Evolutionary conservation across 2,329 filamentous ascomycete species (phyloP).

Genomic region (Volutella citrinella): DNA sequence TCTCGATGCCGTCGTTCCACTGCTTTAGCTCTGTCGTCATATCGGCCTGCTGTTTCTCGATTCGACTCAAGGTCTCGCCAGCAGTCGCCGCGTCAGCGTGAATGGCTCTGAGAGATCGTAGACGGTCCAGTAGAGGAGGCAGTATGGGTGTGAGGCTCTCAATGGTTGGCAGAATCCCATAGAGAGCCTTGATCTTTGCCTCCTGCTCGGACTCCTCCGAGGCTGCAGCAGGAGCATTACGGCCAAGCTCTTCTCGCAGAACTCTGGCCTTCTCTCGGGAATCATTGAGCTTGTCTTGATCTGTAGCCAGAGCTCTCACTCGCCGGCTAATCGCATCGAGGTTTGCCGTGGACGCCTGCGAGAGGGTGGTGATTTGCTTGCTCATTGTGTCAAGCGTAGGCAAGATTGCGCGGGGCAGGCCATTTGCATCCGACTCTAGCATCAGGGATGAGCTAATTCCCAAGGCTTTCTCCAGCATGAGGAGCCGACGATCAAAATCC

Average conservation of each 20-base stretch:
- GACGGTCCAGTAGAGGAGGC: constrained; percentile 78
- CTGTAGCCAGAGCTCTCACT: constrained; percentile 66
- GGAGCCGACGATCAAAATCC: constrained; percentile 81
- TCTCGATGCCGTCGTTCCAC: constrained; percentile 79
- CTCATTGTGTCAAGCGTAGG: constrained; percentile 79
- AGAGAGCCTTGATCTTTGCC: constrained; percentile 87
- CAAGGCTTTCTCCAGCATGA: constrained; percentile 74
- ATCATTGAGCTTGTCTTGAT: constrained; percentile 70
- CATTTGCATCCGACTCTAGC: constrained; percentile 57
- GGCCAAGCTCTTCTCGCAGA: constrained; percentile 57
- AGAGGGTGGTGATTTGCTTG: constrained; percentile 73
- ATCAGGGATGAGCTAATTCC: constrained; percentile 71
- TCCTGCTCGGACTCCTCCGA: constrained; percentile 65
- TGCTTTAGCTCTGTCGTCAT: constrained; percentile 80
- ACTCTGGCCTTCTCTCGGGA: constrained; percentile 59
- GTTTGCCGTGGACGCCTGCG: constrained; percentile 67
- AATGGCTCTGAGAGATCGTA: constrained; percentile 78
- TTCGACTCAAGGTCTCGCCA: constrained; percentile 68
- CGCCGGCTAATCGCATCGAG: constrained; percentile 70
- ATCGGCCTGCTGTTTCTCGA: constrained; percentile 78
- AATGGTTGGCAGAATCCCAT: constrained; percentile 83
- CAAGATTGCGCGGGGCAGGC: constrained; percentile 66
- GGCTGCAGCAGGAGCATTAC: constrained; percentile 40
- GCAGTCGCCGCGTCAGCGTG: constrained; percentile 86
- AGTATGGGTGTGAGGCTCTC: constrained; percentile 82